Base-by-base conservation (phyloP, 345 rosid genomes). In the Hirschfeldia incana region DNA sequence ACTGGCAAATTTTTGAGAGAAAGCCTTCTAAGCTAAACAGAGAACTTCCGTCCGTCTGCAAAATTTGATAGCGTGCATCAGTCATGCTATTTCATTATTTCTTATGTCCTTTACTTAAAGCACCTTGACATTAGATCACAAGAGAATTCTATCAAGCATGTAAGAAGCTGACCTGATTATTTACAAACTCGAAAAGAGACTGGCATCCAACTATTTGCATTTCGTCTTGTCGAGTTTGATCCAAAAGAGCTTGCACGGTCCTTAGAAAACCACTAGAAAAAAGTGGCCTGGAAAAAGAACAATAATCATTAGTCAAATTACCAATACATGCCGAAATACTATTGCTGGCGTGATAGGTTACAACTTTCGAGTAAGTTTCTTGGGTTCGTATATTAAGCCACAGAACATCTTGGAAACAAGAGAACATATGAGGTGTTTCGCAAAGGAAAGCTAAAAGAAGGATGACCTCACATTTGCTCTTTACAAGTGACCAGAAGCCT, bases 391-490 rank as follows among this genome's bases (percentile, higher is more conserved):
- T 79, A 59, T 51, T 33, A 39, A 49, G 2, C 74, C 36, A 73
- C 27, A 61, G 5, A 49, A 13, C 27, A 59, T 36, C 9, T 68
- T 67, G 65, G 28, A 58, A 12, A 69, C 15, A 62, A 76, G 9
- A 65, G 42, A 39, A 13, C 13, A 65, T 37, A 44, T 26, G 30
- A 37, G 63, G 34, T 60, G 65, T 53, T 36, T 67, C 1, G 16
- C 3, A 46, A 77, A 73, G 78, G 57, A 73, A 36, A 77, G 11
- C 78, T 68, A 49, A 67, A 73, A 77, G 81, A 77, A 81, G 44
- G 77, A 80, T 37, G 69, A 75, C 87, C 97, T 93, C 87, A 93
- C 98, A 93, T 90, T 87, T 93, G 97, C 82, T 96, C 99, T 82
- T 85, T 92, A 83, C 99, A 96, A 70, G 94, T 81, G 71, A 85